Evolutionary conservation across 2,329 filamentous ascomycete species (phyloP), one percentile per base, ranked within the genome.

Genomic region (Myotisia sp.): DNA sequence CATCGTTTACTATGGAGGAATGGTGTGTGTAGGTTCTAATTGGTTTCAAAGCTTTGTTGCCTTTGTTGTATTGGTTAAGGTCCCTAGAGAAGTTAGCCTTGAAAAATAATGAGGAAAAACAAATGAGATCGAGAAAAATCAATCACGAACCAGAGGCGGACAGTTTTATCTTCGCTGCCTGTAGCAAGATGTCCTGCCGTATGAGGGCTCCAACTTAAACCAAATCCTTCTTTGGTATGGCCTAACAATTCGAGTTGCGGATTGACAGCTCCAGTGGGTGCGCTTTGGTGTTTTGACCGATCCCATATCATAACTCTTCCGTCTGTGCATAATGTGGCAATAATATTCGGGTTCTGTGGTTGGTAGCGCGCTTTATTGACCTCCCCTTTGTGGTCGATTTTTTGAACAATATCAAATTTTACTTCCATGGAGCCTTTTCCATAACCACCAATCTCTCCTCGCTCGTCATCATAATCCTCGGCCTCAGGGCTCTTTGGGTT

Each of bases 351-450:
- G 52, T 98, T 98, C 56, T 95, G 87, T 8, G 90, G 90, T 59
- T 94, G 86, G 54, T 95, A 95, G 46, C 90, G 78, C 10, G 90
- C 92, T 65, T 95, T 98, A 69, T 98, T 98, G 54, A 98, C 85
- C 58, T 98, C 90, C 43, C 83, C 82, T 10, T 86, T 85, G 55
- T 98, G 90, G 55, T 92, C 81, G 54, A 98, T 98, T 59, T 82
- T 90, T 59, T 98, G 90, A 33, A 90, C 78, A 49, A 98, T 81
- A 44, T 80, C 79, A 65, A 92, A 93, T 50, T 82, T 85, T 56
- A 95, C 73, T 42, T 66, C 63, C 51, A 64, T 78, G 26, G 75
- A 68, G 14, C 76, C 70, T 44, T 83, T 80, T 24, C 84, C 86
- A 55, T 94, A 86, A 29, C 90, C 90, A 33, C 92, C 90, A 53